Base-by-base conservation (phyloP, 2,329 filamentous ascomycete genomes). In the Aspergillus sergii region DNA sequence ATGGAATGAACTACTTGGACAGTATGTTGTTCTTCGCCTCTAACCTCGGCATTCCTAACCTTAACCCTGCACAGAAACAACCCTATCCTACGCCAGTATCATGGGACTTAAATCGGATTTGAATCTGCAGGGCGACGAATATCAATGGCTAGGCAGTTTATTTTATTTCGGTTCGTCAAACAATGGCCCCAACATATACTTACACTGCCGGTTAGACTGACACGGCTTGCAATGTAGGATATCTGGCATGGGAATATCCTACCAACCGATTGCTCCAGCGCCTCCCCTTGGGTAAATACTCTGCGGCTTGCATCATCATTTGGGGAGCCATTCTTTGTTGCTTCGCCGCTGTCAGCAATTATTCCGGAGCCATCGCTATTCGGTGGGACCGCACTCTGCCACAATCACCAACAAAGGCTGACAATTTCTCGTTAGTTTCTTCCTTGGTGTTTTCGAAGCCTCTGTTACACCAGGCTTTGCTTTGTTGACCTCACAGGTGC, bases 401-500 rank as follows among this genome's bases (percentile, higher is more conserved):
- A n/a, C 45, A 10, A 41, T 34, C 9, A 26, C 9, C 8, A 41
- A 36, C 23, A 55, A 30, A 7, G 28, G 16, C 23, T 60, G 28
- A 60, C 36, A 59, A 51, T 21, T 10, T 1, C 19, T 21, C 21
- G 3, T 6, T 54, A 67, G 65, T 0, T 88, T 91, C 72, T 86
- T 91, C 68, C 81, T 91, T 0, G 90, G 90, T 32, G 81, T 89
- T 0, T 90, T 89, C 60, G 90, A 92, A 72, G 82, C 88, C 0
- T 87, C 88, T 0, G 88, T 91, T 1, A 90, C 88, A 0, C 89
- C 89, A 0, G 88, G 88, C 0, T 91, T 91, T 68, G 85, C 87
- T 0, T 80, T 92, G 1, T 83, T 92, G 68, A 91, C 89, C 1
- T 86, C 82, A 4, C 88, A 79, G 69, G 78, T 78, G 63, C n/a